A percentile compares a stretch with the other conserved stretches of the same genome.
Evolutionary conservation across 768 basidiomycete genomes (phyloP).

Genomic region (Phaeotremella fagi): DNA sequence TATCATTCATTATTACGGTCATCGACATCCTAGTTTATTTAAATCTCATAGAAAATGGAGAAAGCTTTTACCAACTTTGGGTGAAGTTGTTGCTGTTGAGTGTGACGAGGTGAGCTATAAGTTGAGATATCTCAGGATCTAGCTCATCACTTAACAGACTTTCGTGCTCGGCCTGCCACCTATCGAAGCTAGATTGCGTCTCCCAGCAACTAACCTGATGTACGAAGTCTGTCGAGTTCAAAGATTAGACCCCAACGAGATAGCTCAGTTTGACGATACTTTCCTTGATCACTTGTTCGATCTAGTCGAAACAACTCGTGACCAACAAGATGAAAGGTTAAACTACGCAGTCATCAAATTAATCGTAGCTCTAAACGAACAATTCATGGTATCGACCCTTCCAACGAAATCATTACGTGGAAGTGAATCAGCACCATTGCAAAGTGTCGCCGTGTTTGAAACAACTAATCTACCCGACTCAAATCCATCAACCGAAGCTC

Average conservation of each 20-base stretch:
- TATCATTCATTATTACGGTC: slow-evolving; percentile 70
- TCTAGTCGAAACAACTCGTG: slow-evolving; percentile 84
- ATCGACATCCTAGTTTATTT: slow-evolving; percentile 64
- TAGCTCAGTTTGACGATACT: slow-evolving; percentile 77
- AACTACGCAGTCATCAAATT: slow-evolving; percentile 95
- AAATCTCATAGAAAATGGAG: slow-evolving; percentile 79
- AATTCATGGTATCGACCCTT: slow-evolving; percentile 90
- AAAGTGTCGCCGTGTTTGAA: slow-evolving; percentile 8
- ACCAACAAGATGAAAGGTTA: slow-evolving; percentile 82
- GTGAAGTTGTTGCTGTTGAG: slow-evolving; percentile 57
- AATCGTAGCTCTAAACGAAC: slow-evolving; percentile 90
- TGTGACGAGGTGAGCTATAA: slow-evolving; percentile 61
- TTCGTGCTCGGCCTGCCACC: slow-evolving; percentile 51
- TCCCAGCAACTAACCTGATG: slow-evolving; percentile 66
- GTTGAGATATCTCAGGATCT: not conserved
- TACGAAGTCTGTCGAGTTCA: slow-evolving; percentile 94
- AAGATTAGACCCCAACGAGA: slow-evolving; percentile 67
- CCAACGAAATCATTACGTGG: slow-evolving; percentile 8
- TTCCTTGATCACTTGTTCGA: slow-evolving; percentile 90
- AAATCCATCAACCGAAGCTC: slow-evolving; percentile 13
- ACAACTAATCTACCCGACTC: slow-evolving; percentile 4
- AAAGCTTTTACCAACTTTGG: slow-evolving; percentile 67
- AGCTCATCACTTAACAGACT: slow-evolving; percentile 11
- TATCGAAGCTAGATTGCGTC: slow-evolving; percentile 76
- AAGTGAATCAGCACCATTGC: not conserved